Base-by-base conservation (phyloP, 1,284 basidiomycete species). In the Clitocybe nebularis region DNA sequence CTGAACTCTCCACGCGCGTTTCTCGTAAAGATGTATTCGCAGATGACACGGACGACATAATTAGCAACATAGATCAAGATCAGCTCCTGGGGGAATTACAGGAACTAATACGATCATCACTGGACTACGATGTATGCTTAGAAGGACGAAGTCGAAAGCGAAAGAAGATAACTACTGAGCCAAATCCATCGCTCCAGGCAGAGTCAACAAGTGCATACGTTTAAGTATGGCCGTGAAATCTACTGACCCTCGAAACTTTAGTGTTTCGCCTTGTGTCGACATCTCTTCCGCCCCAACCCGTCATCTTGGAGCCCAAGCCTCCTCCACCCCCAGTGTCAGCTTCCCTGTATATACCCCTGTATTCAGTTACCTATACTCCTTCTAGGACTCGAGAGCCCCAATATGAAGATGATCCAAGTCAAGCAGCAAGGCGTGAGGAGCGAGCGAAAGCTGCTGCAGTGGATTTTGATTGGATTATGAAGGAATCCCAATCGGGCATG, bases 191-290 rank as follows among this genome's bases (percentile, higher is more conserved):
- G 11, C 2, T 16, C 7, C 9, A 5, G 13, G n/a, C n/a, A n/a
- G n/a, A n/a, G n/a, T 14, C 45, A 52, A 6, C 29, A 49, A 29
- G 43, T 57, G 17, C 46, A 60, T 63, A 47, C 35, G 60, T 51
- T 19, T 9, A 24, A 22, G 5, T 21, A 20, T 5, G 24, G 22
- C 26, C 13, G 33, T 41, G 21, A n/a, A n/a, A n/a, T n/a, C 6
- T 19, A 24, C 29, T 26, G 28, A n/a, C 17, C 23, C 47, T 47
- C 7, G 23, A 17, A 14, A 33, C 24, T 3, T 8, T 41, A 74
- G 72, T 59, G 36, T 75, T 75, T 48, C 66, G 71, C n/a, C 60
- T 75, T 13, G 45, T 78, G 5, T 77, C 76, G 4, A 62, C 46
- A 37, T 45, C 52, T 6, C 34, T 53, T 11, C 47, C 60, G 29